These are phyloP conservation scores for Dryas alaskensis DNA, from an alignment of 306 rosid species.

Conservation along the genomic window DNA sequence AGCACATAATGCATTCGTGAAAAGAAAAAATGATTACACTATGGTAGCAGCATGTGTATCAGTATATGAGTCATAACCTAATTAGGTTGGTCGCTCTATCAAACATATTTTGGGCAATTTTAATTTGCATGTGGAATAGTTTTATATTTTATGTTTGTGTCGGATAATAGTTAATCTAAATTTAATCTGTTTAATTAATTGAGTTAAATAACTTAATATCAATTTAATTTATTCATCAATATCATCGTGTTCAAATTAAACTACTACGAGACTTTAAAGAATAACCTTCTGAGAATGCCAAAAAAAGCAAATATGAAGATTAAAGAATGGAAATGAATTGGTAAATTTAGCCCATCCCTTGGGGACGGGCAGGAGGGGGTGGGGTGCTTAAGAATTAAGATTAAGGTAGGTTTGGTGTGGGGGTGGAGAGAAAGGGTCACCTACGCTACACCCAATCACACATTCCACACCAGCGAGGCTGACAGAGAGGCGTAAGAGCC, in stretches of 20 bases:
- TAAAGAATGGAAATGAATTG: not conserved
- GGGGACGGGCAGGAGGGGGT: not conserved
- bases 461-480: not conserved
- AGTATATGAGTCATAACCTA: not conserved
- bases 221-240: too few species aligned
- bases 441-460: not conserved
- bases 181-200: too few species aligned
- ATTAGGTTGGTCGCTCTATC: constrained; percentile 2
- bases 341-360: not conserved
- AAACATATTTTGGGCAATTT: not conserved
- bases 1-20: not conserved
- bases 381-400: constrained; percentile 22
- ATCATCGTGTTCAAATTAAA: too few species aligned
- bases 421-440: constrained; percentile 27
- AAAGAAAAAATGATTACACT: constrained; percentile 5
- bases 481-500: constrained; percentile 29
- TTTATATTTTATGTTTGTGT: not conserved
- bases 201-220: too few species aligned
- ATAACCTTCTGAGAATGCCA: too few species aligned
- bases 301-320: not conserved
- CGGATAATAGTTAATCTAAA: not conserved
- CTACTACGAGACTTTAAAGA: too few species aligned
- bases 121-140: not conserved
- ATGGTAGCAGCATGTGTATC: not conserved
- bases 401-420: constrained; percentile 25